Percentiles rank a stretch among this genome's conserved stretches.
These are phyloP conservation scores for Huntiella abstrusa DNA, from an alignment of 2,329 filamentous ascomycete species.

Conservation along the genomic window DNA sequence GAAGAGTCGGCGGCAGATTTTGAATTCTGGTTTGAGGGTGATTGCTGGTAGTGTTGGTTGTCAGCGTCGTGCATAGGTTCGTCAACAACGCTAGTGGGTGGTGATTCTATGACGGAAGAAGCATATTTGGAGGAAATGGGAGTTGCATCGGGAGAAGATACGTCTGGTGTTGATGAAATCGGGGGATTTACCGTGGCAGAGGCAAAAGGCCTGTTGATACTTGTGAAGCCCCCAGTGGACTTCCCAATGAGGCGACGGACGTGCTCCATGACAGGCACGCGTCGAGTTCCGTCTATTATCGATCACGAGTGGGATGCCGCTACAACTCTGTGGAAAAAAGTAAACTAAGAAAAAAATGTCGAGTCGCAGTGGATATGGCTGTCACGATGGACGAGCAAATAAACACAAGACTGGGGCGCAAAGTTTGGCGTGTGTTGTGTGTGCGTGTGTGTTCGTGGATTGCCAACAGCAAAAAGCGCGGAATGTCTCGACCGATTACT, in stretches of 20 bases:
- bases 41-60: background rate
- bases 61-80: background rate
- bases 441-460: no score
- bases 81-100: constrained; percentile 7
- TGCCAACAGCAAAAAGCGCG: no score
- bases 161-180: background rate
- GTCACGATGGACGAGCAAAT: no score
- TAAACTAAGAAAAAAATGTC: no score
- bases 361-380: no score
- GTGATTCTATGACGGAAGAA: constrained; percentile 6
- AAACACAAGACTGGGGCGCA: no score
- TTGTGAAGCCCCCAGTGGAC: background rate
- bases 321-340: no score
- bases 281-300: background rate
- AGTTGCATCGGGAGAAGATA: background rate
- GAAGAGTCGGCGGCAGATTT: background rate
- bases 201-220: constrained; percentile 2
- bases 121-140: background rate
- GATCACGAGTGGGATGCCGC: no score
- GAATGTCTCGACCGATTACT: no score
- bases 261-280: constrained; percentile 6
- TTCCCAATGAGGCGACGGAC: constrained; percentile 4
- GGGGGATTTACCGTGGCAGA: background rate
- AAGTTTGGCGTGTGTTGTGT: no score
- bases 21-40: background rate